A percentile compares a stretch with the other conserved stretches of the same genome.
Evolutionary conservation across 345 rosid species (phyloP).

Genomic region (Gossypium raimondii): DNA sequence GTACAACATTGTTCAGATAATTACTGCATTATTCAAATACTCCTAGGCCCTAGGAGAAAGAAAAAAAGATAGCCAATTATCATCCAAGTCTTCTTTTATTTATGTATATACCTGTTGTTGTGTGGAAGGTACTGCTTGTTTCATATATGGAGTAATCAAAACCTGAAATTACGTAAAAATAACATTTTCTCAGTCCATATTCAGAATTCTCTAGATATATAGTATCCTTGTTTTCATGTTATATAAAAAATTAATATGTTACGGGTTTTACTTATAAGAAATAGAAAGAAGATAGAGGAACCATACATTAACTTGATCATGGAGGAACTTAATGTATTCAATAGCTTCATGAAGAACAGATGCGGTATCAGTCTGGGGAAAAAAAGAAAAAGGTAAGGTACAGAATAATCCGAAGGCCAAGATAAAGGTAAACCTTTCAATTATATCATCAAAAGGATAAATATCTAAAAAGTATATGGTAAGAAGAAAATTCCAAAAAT

Average conservation of each 20-base stretch:
- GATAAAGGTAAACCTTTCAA: slow-evolving; percentile 16
- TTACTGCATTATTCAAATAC: background rate
- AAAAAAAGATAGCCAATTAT: background rate
- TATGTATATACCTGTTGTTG: slow-evolving; percentile 57
- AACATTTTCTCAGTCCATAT: slow-evolving; percentile 7
- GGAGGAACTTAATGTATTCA: slow-evolving; percentile 75
- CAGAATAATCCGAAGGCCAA: background rate
- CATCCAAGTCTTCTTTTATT: background rate
- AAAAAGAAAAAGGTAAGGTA: background rate
- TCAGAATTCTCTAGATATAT: background rate
- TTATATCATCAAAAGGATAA: slow-evolving; percentile 10
- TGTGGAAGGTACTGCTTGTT: slow-evolving; percentile 46
- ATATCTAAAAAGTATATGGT: background rate
- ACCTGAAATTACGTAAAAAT: slow-evolving; percentile 38
- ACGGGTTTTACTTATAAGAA: background rate
- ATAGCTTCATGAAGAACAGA: slow-evolving; percentile 91
- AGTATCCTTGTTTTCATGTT: background rate
- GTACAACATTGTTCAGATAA: background rate
- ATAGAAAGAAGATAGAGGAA: slow-evolving; percentile 9
- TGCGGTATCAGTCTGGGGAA: slow-evolving; percentile 83
- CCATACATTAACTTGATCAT: slow-evolving; percentile 70
- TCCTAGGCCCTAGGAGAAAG: no score
- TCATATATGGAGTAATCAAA: slow-evolving; percentile 55
- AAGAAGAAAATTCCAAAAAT: slow-evolving; percentile 20
- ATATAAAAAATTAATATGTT: background rate